Evolutionary conservation across 176 grass and related monocot genomes (phyloP), one percentile per base, ranked within the genome.

Genomic region (Miscanthus lutarioriparius): DNA sequence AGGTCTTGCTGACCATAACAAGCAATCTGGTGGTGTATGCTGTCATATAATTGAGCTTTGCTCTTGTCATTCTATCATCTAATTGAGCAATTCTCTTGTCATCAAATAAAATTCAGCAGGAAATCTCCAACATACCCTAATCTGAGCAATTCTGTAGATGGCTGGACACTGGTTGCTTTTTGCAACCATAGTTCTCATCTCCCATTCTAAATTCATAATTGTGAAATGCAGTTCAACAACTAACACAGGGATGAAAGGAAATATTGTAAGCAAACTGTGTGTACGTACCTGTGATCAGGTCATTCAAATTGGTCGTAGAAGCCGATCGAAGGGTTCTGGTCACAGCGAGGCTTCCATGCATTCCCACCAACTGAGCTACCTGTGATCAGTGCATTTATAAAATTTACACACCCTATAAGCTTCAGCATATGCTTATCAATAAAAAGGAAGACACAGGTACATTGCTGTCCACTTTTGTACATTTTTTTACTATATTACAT

Each of bases 301-400:
- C 90, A 94, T 64, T 91, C 91, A 1, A 96, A 94, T 80, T 99
- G 91, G 47, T 94, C 91, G 10, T 92, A 96, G 44, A 93, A 90
- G 35, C 68, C 78, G 2, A 89, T 83, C 17, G 96, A 95, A 32
- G 88, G 89, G 85, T 92, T 95, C 45, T 91, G 91, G 64, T 99
- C 93, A n/a, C 86, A 82, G 75, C 82, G 87, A 70, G 69, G 89
- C 76, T 86, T 89, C 97, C 97, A 96, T 19, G 83, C 76, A 72
- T 92, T 94, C 62, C 93, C 93, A 5, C 89, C 91, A 51, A 96
- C 97, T 72, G 88, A 96, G 79, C 93, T 94, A 80, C 96, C n/a
- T n/a, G n/a, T n/a, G n/a, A n/a, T 49, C 5, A 85, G 40, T 51
- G 15, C 47, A 16, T 58, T 16, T 30, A 13, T 5, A 63, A 8